phyloP scores from a whole-genome alignment of 2,329 filamentous ascomycete genomes.

The Nannizzia gypsea region DNA sequence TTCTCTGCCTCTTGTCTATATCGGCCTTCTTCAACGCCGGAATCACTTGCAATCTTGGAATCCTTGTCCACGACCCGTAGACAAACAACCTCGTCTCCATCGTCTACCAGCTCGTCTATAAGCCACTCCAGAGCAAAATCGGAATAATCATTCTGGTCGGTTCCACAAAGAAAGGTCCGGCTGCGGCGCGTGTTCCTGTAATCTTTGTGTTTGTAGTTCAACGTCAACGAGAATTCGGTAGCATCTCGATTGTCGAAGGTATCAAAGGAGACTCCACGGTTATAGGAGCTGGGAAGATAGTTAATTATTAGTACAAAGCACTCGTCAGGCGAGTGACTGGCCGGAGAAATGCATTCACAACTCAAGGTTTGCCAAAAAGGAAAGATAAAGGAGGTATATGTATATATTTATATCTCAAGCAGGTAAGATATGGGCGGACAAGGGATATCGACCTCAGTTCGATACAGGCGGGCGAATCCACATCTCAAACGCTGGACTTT shows the following conservation, averaged over 20 bases:
- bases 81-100: constrained; percentile 87
- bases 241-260: constrained; percentile 58
- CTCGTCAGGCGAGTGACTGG: constrained; percentile 4
- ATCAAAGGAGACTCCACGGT: constrained; percentile 60
- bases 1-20: constrained; percentile 66
- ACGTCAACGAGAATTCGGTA: constrained; percentile 62
- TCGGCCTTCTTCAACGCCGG: constrained; percentile 50
- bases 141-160: constrained; percentile 83
- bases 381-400: neutral
- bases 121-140: constrained; percentile 89
- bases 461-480: neutral
- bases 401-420: neutral
- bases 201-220: constrained; percentile 76
- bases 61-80: constrained; percentile 79
- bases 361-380: neutral
- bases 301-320: neutral
- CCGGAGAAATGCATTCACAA: constrained; percentile 6
- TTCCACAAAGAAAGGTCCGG: constrained; percentile 79
- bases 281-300: constrained; percentile 44
- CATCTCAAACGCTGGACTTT: neutral
- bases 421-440: constrained; percentile 3
- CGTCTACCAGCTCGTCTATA: constrained; percentile 80
- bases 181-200: constrained; percentile 71
- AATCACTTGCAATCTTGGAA: constrained; percentile 52
- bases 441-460: neutral